phyloP scores from a whole-genome alignment of 192 early-diverging fungal genomes.

The Coemansia interrupta region DNA sequence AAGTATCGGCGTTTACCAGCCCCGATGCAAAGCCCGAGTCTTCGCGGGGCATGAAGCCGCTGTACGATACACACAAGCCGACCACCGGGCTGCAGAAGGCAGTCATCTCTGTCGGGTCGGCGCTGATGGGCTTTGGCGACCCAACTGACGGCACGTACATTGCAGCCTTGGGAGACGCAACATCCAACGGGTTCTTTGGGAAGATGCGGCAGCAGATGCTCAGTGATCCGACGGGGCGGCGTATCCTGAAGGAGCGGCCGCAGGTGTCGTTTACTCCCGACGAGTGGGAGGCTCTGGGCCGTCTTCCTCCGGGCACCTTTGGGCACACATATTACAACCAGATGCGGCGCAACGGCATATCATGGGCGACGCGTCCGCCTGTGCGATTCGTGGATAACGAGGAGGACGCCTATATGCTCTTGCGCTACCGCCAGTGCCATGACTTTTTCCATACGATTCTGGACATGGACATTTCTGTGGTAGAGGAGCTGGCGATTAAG shows the following conservation, averaged over 20 bases:
- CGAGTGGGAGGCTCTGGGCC: conserved; percentile 61
- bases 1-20: conserved; percentile 46
- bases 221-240: conserved; percentile 64
- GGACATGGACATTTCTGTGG: conserved; percentile 74
- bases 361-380: conserved; percentile 74
- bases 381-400: conserved; percentile 87
- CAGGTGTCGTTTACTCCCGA: conserved; percentile 66
- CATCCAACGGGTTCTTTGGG: conserved; percentile 64
- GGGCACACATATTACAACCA: conserved; percentile 81
- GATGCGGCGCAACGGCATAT: conserved; percentile 73
- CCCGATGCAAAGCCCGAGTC: conserved; percentile 38
- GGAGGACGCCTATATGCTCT: conserved; percentile 91
- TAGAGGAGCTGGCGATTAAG: conserved; percentile 91
- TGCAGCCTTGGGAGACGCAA: conserved; percentile 79
- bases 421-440: conserved; percentile 88
- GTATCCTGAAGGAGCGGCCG: conserved; percentile 81
- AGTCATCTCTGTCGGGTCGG: conserved; percentile 69
- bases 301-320: conserved; percentile 70
- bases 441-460: conserved; percentile 92
- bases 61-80: conserved; percentile 63
- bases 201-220: conserved; percentile 81
- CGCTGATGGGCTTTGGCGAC: conserved; percentile 69
- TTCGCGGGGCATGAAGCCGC: conserved; percentile 36
- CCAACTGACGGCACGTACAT: conserved; percentile 60
- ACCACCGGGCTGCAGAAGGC: conserved; percentile 63